These are phyloP conservation scores for Fusarium newnesense DNA, from an alignment of 2,329 filamentous ascomycete genomes.

Conservation along the genomic window DNA sequence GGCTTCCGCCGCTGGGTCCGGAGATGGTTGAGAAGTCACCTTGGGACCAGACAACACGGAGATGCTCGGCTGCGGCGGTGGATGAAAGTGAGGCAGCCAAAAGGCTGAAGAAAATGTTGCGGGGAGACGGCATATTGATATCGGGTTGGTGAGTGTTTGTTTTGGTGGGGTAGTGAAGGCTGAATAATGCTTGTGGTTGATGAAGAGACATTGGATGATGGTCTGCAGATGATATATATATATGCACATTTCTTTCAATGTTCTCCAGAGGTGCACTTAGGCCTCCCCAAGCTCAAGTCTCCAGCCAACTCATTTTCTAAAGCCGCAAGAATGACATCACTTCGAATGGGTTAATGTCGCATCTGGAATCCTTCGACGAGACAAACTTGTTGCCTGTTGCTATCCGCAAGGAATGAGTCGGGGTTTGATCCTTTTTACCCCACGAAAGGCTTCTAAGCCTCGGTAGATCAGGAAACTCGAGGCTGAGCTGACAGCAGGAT, in stretches of 20 bases:
- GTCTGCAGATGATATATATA: background rate
- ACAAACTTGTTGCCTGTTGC: background rate
- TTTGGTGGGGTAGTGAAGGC: too few relatives aligned
- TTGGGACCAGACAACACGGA: conserved; percentile 12
- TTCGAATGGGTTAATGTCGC: background rate
- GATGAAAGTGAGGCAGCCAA: background rate
- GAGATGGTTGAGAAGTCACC: conserved; percentile 12
- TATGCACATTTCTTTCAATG: background rate
- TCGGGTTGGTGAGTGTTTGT: too few relatives aligned
- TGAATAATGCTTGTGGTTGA: background rate
- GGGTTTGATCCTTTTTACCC: background rate
- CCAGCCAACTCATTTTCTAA: background rate
- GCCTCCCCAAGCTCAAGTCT: background rate
- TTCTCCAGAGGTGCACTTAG: background rate
- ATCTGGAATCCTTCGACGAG: background rate
- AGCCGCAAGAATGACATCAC: background rate
- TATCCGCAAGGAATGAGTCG: background rate
- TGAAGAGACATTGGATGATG: background rate
- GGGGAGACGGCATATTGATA: conserved; percentile 4
- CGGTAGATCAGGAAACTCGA: background rate
- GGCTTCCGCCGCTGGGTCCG: background rate
- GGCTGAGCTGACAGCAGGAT: background rate
- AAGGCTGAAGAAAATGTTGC: background rate
- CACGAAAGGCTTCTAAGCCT: background rate
- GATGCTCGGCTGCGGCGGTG: conserved; percentile 1